Evolutionary conservation across 805 yeast species (phyloP).

Genomic region (Scheffersomyces ergatensis): DNA sequence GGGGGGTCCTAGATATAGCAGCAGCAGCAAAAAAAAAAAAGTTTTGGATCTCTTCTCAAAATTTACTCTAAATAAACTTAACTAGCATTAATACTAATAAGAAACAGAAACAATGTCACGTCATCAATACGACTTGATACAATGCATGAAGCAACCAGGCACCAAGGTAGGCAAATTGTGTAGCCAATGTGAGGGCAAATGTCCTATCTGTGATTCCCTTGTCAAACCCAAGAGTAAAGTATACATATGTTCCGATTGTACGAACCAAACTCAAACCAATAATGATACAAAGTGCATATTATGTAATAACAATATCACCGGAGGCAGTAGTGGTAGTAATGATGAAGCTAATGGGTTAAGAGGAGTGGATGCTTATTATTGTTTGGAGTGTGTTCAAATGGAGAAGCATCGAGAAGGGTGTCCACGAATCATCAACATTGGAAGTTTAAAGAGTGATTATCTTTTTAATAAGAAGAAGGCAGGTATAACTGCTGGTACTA

Average conservation of each 20-base stretch:
- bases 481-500: too few relatives aligned
- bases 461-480: conserved; percentile 52
- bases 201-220: conserved; percentile 86
- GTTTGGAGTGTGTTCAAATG: conserved; percentile 75
- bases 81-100: too few relatives aligned
- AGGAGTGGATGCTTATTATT: conserved; percentile 64
- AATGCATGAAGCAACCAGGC: conserved; percentile 87
- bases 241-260: conserved; percentile 80
- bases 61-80: too few relatives aligned
- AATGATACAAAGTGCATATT: conserved; percentile 63
- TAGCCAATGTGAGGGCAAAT: conserved; percentile 83
- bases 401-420: conserved; percentile 92
- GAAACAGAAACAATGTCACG: conserved; percentile 81
- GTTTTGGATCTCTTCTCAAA: too few relatives aligned
- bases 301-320: conserved; percentile 65
- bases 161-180: conserved; percentile 68
- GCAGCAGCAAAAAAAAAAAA: too few relatives aligned
- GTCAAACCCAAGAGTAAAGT: conserved; percentile 70
- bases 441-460: conserved; percentile 68
- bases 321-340: conserved; percentile 49
- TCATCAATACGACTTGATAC: conserved; percentile 80
- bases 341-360: too few relatives aligned
- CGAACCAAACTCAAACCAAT: conserved; percentile 56
- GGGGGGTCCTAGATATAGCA: too few relatives aligned
- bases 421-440: conserved; percentile 78